Conservation (phyloP, 768 basidiomycete species). For the Porpolomopsis calyptriformis region DNA sequence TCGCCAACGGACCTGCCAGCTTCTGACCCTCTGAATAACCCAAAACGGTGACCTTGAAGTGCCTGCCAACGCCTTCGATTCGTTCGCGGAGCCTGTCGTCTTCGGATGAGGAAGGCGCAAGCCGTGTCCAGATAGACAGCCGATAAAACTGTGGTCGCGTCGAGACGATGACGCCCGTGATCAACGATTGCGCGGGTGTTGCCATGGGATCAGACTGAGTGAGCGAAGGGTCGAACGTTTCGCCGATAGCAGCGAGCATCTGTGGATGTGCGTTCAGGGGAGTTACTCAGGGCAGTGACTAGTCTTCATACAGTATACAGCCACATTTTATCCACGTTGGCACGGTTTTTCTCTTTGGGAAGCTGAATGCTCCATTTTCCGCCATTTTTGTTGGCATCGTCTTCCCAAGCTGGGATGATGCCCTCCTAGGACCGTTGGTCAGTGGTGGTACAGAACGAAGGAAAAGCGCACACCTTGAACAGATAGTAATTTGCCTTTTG, state of each 20-base stretch:
- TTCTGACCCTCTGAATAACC: conserved; percentile 68
- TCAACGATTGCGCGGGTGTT: conserved; percentile 46
- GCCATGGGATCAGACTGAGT: conserved; percentile 34
- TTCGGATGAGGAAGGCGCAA: conserved; percentile 49
- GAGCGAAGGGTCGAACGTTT: conserved; percentile 90
- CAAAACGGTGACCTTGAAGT: conserved; percentile 88
- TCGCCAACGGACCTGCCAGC: conserved; percentile 77
- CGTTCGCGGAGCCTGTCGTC: conserved; percentile 58
- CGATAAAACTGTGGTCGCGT: conserved; percentile 93
- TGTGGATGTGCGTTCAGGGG: conserved; percentile 23
- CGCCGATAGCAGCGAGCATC: conserved; percentile 99
- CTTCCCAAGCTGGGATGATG: conserved; percentile 97
- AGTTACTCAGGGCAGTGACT: not conserved
- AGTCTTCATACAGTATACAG: conserved; percentile 70
- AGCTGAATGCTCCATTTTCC: conserved; percentile 99
- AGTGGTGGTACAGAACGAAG: not conserved
- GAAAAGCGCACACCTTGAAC: conserved; percentile 64
- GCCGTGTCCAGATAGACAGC: conserved; percentile 93
- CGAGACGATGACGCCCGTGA: conserved; percentile 92
- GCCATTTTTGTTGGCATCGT: conserved; percentile 90
- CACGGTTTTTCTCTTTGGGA: conserved; percentile 87
- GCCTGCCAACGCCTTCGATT: conserved; percentile 72
- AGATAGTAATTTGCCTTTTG: conserved; percentile 99
- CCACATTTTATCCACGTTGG: conserved; percentile 90
- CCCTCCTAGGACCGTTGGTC: conserved; percentile 48